Base-by-base conservation (phyloP, 768 basidiomycete species). In the Psilocybe tampanensis region DNA sequence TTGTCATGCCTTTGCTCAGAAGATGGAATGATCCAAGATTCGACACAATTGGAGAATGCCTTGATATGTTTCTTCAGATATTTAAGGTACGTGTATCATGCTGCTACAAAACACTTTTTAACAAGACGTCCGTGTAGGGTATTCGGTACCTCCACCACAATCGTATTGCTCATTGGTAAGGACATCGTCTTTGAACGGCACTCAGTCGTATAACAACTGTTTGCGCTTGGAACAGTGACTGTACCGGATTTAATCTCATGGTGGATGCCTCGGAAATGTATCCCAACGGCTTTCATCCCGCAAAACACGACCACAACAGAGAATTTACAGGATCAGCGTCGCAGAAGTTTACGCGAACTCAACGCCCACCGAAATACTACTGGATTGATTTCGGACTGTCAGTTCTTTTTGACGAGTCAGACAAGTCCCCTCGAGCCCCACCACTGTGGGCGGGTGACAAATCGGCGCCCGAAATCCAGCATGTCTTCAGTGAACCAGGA, bases 371-470 rank as follows among this genome's bases (percentile, higher is more conserved):
- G 2, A 71, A 64, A 49, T 77, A 76, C 43, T 73, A 74, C 42
- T 66, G 74, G 43, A 76, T 73, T 12, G 75, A 78, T 50, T 78
- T 76, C 57, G 76, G 72, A 1, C 52, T 74, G 2, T 72, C 77
- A 0, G 56, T 65, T 1, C 65, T 34, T 1, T 76, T 68, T 50
- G 47, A 58, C 11, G 69, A 73, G 0, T 47, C 64, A 0, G 62
- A 72, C 5, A 54, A 62, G 0, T 45, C 63, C 0, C 73, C 75
- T 0, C 58, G 57, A 0, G 73, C 70, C 26, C 42, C 58, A 5
- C 69, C 73, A 0, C 65, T 76, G 2, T 58, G 60, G 8, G 80
- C 79, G 0, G 79, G 73, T 2, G 80, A 84, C 61, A 72, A 71
- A 49, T 64, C 74, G 0, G 73, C 72, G 0, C 79, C 80, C 1